Percentiles rank a stretch among this genome's conserved stretches.
Conservation (phyloP, 371 early-diverging fungal genomes). For the Mucor irregularis region DNA sequence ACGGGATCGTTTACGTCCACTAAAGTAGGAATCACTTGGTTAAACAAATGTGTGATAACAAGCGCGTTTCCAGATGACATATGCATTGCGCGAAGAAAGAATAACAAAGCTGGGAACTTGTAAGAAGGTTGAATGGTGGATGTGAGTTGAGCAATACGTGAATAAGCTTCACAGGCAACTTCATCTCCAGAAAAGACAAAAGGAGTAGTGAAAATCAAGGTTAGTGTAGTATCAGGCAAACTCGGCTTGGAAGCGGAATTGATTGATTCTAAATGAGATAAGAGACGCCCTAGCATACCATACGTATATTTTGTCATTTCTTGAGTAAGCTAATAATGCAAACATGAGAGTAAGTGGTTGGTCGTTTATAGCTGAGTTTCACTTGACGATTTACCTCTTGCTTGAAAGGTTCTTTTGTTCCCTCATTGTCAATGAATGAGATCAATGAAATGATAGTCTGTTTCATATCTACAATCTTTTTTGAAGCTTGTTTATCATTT, state of each 20-base stretch:
- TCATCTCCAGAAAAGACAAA: slow-evolving; percentile 1
- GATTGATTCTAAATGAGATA: neutral
- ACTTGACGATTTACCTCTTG: neutral
- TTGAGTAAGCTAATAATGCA: too few relatives aligned
- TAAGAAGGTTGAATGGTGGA: slow-evolving; percentile 9
- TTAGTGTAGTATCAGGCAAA: neutral
- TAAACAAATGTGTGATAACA: slow-evolving; percentile 36
- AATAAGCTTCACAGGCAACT: neutral
- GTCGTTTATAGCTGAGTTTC: too few relatives aligned
- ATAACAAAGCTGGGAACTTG: slow-evolving; percentile 47
- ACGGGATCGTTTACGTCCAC: slow-evolving; percentile 51
- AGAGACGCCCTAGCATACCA: slow-evolving; percentile 9
- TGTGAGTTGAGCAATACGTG: slow-evolving; percentile 1
- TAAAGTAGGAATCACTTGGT: slow-evolving; percentile 45
- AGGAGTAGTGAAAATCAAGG: slow-evolving; percentile 12
- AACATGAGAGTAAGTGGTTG: too few relatives aligned
- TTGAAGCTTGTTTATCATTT: slow-evolving; percentile 13
- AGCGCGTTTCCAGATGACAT: slow-evolving; percentile 32
- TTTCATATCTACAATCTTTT: neutral
- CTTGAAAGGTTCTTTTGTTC: too few relatives aligned
- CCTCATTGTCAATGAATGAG: neutral
- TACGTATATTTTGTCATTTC: too few relatives aligned
- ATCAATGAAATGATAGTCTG: neutral
- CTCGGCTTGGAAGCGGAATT: neutral
- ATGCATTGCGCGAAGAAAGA: slow-evolving; percentile 51